Evolutionary conservation across 1,284 basidiomycete species (phyloP).

Genomic region (Malassezia psittaci): DNA sequence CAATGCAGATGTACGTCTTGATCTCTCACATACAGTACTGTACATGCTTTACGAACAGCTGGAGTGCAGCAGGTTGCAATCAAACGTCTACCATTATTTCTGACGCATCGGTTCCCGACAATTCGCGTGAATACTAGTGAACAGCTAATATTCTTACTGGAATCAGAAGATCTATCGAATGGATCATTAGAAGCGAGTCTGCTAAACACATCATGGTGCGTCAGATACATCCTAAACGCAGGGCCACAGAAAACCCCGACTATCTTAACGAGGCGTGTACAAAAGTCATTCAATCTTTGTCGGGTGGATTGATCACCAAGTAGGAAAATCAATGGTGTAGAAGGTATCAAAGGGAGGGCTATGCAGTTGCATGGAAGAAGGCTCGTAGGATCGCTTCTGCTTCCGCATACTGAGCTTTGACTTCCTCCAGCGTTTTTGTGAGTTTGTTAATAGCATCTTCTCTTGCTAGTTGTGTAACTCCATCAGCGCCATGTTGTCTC

Average conservation of each 20-base stretch:
- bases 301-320: too few species aligned
- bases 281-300: background rate
- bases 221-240: background rate
- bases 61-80: background rate
- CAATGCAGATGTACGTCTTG: constrained; percentile 9
- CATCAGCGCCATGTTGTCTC: constrained; percentile 49
- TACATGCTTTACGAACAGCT: background rate
- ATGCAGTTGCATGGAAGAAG: constrained; percentile 35
- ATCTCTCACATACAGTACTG: background rate
- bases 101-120: constrained; percentile 9
- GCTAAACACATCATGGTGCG: constrained; percentile 4
- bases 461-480: constrained; percentile 22
- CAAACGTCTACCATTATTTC: background rate
- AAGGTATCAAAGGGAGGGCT: background rate
- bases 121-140: constrained; percentile 14
- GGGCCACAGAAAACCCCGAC: background rate
- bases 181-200: constrained; percentile 2
- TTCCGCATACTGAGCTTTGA: constrained; percentile 41
- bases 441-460: constrained; percentile 30
- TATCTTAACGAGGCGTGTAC: background rate
- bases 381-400: constrained; percentile 40
- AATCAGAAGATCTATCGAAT: background rate
- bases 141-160: constrained; percentile 5
- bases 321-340: too few species aligned
- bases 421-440: constrained; percentile 23